A percentile compares a stretch with the other conserved stretches of the same genome.
phyloP scores from a whole-genome alignment of 345 rosid genomes.

The Eucalyptus shirleyi region DNA sequence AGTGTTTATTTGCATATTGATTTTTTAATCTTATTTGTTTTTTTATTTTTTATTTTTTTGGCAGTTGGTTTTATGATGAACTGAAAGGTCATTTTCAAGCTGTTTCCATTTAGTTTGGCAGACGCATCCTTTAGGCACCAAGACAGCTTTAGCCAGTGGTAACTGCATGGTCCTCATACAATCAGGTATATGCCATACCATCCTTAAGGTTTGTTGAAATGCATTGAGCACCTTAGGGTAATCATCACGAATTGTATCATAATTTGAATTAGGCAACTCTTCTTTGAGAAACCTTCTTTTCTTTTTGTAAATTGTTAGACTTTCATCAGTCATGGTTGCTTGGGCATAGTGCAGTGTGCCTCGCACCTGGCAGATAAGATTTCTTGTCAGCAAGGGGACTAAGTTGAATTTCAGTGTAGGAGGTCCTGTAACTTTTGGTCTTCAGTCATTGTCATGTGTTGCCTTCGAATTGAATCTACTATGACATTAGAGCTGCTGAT shows the following conservation, averaged over 20 bases:
- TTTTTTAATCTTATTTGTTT: not conserved
- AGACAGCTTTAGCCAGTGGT: not conserved
- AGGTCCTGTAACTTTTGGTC: not conserved
- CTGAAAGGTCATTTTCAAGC: conserved; percentile 42
- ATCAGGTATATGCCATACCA: conserved; percentile 3
- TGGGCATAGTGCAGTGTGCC: not conserved
- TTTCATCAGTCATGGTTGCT: not conserved
- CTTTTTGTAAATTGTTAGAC: not conserved
- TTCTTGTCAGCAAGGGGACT: not conserved
- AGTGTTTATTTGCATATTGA: not conserved
- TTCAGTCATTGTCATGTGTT: not conserved
- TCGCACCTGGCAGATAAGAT: not conserved
- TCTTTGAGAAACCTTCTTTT: not conserved
- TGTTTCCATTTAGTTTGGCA: conserved; percentile 19
- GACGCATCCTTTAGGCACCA: not conserved
- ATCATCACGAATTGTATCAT: not conserved
- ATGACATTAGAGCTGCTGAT: not conserved
- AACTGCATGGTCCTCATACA: not conserved
- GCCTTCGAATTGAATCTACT: not conserved
- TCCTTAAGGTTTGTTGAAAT: not conserved
- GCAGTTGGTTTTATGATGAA: conserved; percentile 69
- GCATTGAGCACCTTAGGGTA: not conserved
- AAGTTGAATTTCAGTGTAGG: not conserved
- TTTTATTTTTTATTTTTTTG: not conserved
- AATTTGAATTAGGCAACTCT: not conserved